phyloP scores from a whole-genome alignment of 176 grass and related monocot species.

The Ensete ventricosum region DNA sequence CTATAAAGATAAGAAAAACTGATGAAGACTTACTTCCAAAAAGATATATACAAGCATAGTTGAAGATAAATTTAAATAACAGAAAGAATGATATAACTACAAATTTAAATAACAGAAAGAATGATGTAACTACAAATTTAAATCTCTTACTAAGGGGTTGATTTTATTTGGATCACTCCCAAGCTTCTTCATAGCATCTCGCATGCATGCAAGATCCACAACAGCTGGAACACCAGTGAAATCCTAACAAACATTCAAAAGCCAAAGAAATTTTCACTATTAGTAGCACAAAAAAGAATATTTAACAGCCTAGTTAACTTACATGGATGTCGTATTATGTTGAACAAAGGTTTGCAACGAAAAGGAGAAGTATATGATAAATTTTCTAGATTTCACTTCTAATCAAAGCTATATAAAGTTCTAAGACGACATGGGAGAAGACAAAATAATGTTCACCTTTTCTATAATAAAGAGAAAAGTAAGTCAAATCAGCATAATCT shows the following conservation, averaged over 20 bases:
- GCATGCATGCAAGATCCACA: conserved; percentile 96
- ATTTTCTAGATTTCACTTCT: background rate
- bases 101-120: no score
- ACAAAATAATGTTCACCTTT: background rate
- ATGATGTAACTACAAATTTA: background rate
- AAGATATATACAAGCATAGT: no score
- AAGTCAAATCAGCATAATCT: background rate
- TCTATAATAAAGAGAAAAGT: background rate
- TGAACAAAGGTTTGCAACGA: background rate
- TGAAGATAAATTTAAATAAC: no score
- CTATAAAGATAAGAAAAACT: no score
- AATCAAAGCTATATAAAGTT: background rate
- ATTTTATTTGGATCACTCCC: conserved; percentile 82
- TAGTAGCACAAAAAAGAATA: background rate
- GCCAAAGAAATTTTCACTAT: conserved; percentile 9
- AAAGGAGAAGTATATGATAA: background rate
- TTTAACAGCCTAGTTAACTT: background rate
- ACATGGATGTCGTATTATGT: background rate
- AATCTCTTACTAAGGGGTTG: conserved; percentile 74
- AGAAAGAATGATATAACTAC: no score
- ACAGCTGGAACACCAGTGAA: conserved; percentile 94
- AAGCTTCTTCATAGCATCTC: conserved; percentile 91
- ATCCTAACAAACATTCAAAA: conserved; percentile 40
- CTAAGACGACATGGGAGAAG: background rate
- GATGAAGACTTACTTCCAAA: no score